Conservation (phyloP, 2,329 filamentous ascomycete species). For the Geosmithia morbida region DNA sequence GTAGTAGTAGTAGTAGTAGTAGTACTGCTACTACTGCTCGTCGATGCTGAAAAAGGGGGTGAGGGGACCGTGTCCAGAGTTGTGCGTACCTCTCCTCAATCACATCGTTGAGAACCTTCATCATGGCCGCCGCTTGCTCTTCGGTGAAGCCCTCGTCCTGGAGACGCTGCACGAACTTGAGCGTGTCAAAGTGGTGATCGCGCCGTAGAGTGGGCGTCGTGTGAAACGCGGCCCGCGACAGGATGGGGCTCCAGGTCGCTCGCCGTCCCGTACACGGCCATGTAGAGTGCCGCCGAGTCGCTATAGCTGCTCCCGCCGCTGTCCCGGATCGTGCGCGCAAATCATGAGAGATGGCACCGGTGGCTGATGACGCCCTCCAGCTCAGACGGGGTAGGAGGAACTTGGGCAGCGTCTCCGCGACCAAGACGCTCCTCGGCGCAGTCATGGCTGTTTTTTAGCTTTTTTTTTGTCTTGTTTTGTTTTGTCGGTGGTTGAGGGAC, state of each 20-base stretch:
- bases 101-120: conserved; percentile 91
- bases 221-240: conserved; percentile 44
- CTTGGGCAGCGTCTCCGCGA: conserved; percentile 28
- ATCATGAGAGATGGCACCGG: conserved; percentile 7
- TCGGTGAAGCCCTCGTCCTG: conserved; percentile 90
- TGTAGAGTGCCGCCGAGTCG: conserved; percentile 7
- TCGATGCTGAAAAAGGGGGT: background rate
- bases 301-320: conserved; percentile 6
- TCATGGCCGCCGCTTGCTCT: conserved; percentile 92
- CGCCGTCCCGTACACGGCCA: conserved; percentile 3
- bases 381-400: conserved; percentile 42
- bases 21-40: too few species aligned
- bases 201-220: conserved; percentile 41
- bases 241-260: conserved; percentile 9
- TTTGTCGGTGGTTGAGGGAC: background rate
- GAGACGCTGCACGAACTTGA: conserved; percentile 89
- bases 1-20: too few species aligned
- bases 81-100: conserved; percentile 70
- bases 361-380: conserved; percentile 23
- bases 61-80: background rate
- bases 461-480: background rate
- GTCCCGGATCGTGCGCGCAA: conserved; percentile 3
- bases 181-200: conserved; percentile 95
- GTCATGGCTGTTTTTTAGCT: conserved; percentile 6
- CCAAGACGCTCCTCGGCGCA: conserved; percentile 11